These are phyloP conservation scores for Alternaria incomplexa DNA, from an alignment of 2,329 filamentous ascomycete genomes.

Conservation along the genomic window DNA sequence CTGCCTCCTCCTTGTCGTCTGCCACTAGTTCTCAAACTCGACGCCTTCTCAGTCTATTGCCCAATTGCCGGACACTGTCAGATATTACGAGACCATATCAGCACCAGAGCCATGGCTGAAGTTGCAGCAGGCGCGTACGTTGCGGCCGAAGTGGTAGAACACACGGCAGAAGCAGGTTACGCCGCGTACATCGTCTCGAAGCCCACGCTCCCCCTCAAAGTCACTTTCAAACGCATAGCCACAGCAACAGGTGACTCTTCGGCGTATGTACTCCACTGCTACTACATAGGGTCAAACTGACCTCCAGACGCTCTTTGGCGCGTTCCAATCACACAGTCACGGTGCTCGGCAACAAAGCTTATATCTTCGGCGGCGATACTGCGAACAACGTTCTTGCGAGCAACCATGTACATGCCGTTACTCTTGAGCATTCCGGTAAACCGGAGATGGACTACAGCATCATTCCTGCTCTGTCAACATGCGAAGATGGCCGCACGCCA, in stretches of 20 bases:
- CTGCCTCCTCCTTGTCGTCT: neutral
- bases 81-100: neutral
- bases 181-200: conserved; percentile 52
- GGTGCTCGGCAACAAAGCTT: conserved; percentile 51
- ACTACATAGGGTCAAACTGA: neutral
- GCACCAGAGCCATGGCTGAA: conserved; percentile 46
- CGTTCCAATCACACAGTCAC: conserved; percentile 50
- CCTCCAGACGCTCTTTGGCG: conserved; percentile 37
- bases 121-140: conserved; percentile 48
- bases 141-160: conserved; percentile 48
- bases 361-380: conserved; percentile 53
- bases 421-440: conserved; percentile 38
- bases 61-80: neutral
- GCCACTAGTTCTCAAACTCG: neutral
- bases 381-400: conserved; percentile 45
- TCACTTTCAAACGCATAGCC: conserved; percentile 51
- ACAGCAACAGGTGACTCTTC: conserved; percentile 45
- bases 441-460: conserved; percentile 50
- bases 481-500: conserved; percentile 41
- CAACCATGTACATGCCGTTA: conserved; percentile 53
- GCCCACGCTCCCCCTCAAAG: conserved; percentile 52
- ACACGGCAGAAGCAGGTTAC: conserved; percentile 48
- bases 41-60: neutral
- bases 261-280: conserved; percentile 15
- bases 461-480: conserved; percentile 49